Evolutionary conservation across 2,329 filamentous ascomycete species (phyloP), one percentile per base, ranked within the genome.

Genomic region (Tolypocladium cylindrosporum): DNA sequence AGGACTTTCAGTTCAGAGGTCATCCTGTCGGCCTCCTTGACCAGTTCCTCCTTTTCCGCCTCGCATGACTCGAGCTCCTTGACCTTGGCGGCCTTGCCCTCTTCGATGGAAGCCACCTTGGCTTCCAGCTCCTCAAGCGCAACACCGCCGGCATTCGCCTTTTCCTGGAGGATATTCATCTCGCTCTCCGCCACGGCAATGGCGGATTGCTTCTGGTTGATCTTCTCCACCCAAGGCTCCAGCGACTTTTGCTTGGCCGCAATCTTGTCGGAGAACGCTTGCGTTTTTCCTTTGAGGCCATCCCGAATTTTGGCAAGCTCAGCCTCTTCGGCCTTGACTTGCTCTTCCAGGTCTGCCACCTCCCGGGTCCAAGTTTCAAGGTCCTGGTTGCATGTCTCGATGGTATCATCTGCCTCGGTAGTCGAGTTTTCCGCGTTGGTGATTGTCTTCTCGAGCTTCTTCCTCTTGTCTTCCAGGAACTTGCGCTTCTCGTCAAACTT

Each of bases 401-500:
- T 88, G 10, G 90, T 84, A 61, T 88, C 87, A 42, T 87, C 82
- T 4, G 91, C 89, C 65, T 95, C 91, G 0, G 83, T 81, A 0
- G 85, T 83, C 7, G 88, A 85, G 59, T 87, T 86, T 62, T 90
- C 89, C 60, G 90, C 90, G 52, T 86, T 88, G 57, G 85, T 80
- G 61, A 94, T 89, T 0, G 88, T 83, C 76, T 96, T 97, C 64
- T 97, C 91, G 16, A 96, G 81, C 75, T 99, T 99, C 77, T 94
- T 96, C 66, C 90, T 87, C 76, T 99, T 99, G 67, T 87, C 88
- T 2, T 83, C 79, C 63, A 99, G 75, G 72, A 97, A 97, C 71
- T 99, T 99, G 71, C 88, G 88, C 79, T 97, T 97, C 73, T 99
- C 95, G 63, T 97, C 93, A 64, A 96, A 92, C 69, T 99, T 99